These are phyloP conservation scores for Sutorius australiensis DNA, from an alignment of 768 basidiomycete species.

Conservation along the genomic window DNA sequence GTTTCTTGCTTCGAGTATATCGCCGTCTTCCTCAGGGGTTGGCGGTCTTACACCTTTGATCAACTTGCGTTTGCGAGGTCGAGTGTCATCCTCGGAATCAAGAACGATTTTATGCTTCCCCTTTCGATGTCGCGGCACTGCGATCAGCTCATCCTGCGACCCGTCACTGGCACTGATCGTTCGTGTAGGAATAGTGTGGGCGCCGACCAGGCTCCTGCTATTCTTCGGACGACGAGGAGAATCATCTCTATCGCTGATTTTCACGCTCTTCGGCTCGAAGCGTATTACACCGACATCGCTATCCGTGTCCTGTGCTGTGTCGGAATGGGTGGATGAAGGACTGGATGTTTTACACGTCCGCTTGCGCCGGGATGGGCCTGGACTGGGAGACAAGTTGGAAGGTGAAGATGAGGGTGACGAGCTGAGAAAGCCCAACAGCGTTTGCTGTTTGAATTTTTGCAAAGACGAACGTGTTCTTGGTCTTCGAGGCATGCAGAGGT, in stretches of 20 bases:
- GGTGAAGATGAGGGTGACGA: constrained; percentile 30
- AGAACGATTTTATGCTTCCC: constrained; percentile 18
- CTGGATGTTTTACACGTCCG: constrained; percentile 10
- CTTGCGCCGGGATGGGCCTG: constrained; percentile 12
- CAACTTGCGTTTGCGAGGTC: constrained; percentile 38
- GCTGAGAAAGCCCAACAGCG: constrained; percentile 36
- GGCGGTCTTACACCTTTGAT: constrained; percentile 42
- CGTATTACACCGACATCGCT: constrained; percentile 50
- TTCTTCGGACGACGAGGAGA: constrained; percentile 26
- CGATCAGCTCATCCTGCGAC: constrained; percentile 18
- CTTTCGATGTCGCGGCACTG: constrained; percentile 19
- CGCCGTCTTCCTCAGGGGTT: constrained; percentile 41
- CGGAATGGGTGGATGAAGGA: constrained; percentile 13
- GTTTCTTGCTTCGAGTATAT: constrained; percentile 46
- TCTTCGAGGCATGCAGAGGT: constrained; percentile 2
- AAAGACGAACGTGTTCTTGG: constrained; percentile 9
- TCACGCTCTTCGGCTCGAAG: constrained; percentile 38
- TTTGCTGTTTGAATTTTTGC: constrained; percentile 40
- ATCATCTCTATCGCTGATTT: constrained; percentile 24
- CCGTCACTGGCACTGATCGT: constrained; percentile 25
- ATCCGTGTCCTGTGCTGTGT: constrained; percentile 29
- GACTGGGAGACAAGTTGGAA: neutral
- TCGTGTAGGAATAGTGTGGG: constrained; percentile 11
- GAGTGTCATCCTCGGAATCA: constrained; percentile 36
- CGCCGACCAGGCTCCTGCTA: constrained; percentile 10